These are phyloP conservation scores for Wallacemonas sp. DNA, from an alignment of 208 protist species.

Conservation along the genomic window DNA sequence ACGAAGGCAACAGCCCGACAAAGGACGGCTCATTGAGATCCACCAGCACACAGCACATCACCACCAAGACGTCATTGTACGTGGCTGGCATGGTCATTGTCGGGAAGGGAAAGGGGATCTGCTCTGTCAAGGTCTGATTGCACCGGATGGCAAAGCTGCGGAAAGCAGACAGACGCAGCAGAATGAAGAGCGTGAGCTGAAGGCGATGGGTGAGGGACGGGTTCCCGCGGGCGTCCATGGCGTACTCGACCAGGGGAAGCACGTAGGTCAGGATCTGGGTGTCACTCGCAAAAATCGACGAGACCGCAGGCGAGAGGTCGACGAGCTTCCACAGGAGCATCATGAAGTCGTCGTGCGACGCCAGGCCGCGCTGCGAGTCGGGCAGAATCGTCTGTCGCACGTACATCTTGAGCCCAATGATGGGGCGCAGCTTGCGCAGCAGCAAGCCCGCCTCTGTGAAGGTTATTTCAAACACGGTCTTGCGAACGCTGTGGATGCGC, in stretches of 20 bases:
- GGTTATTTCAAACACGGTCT: slow-evolving; percentile 60
- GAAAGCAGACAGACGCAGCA: slow-evolving; percentile 71
- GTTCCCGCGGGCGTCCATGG: slow-evolving; percentile 52
- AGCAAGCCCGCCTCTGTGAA: slow-evolving; percentile 71
- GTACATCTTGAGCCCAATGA: slow-evolving; percentile 68
- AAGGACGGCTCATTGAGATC: slow-evolving; percentile 46
- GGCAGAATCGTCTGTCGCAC: slow-evolving; percentile 67
- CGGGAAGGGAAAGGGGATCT: slow-evolving; percentile 57
- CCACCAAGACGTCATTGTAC: slow-evolving; percentile 86
- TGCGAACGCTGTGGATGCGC: slow-evolving; percentile 69
- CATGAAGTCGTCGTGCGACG: slow-evolving; percentile 75
- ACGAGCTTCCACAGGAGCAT: slow-evolving; percentile 87
- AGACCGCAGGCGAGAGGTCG: slow-evolving; percentile 62
- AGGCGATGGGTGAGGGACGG: slow-evolving; percentile 46
- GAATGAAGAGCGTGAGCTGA: slow-evolving; percentile 82
- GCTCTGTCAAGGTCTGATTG: slow-evolving; percentile 69
- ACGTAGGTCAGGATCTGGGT: slow-evolving; percentile 56
- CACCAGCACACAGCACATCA: slow-evolving; percentile 64
- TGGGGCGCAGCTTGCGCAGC: slow-evolving; percentile 35
- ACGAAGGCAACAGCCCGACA: slow-evolving; percentile 56
- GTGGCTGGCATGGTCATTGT: slow-evolving; percentile 25
- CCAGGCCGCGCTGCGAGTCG: slow-evolving; percentile 62
- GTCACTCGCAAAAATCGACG: slow-evolving; percentile 48
- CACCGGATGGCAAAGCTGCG: slow-evolving; percentile 77
- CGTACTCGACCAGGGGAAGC: slow-evolving; percentile 77